Percentiles rank a stretch among this genome's conserved stretches.
These are phyloP conservation scores for Sarocladium strictum DNA, from an alignment of 2,329 filamentous ascomycete species.

Conservation along the genomic window DNA sequence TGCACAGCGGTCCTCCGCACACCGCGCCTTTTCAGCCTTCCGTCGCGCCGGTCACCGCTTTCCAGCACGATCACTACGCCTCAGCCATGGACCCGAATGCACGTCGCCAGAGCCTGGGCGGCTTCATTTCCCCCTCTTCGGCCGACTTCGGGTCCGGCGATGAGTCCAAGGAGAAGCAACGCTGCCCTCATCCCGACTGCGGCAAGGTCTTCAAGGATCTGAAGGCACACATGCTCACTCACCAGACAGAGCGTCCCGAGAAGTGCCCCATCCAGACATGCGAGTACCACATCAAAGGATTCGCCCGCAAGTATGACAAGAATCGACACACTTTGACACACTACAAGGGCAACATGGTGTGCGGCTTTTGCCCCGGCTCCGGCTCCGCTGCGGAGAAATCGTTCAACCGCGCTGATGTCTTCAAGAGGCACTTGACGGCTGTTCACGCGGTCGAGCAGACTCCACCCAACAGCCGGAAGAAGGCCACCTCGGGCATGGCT, in stretches of 20 bases:
- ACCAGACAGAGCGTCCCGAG: slow-evolving; percentile 83
- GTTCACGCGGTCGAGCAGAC: slow-evolving; percentile 92
- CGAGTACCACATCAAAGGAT: slow-evolving; percentile 88
- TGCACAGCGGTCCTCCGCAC: slow-evolving; percentile 23
- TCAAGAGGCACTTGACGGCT: slow-evolving; percentile 87
- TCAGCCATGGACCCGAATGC: slow-evolving; percentile 39
- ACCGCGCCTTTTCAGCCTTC: slow-evolving; percentile 41
- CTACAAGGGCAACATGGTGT: slow-evolving; percentile 97
- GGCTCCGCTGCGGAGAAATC: slow-evolving; percentile 88
- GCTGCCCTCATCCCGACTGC: slow-evolving; percentile 79
- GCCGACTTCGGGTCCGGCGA: slow-evolving; percentile 55
- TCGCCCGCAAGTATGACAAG: slow-evolving; percentile 94
- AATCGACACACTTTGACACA: slow-evolving; percentile 91
- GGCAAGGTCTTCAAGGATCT: slow-evolving; percentile 85
- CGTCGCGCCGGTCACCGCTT: slow-evolving; percentile 24
- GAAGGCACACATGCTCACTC: slow-evolving; percentile 91
- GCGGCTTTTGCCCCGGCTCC: slow-evolving; percentile 86
- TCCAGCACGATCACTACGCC: slow-evolving; percentile 47
- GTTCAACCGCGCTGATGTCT: slow-evolving; percentile 92
- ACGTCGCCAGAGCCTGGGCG: slow-evolving; percentile 62
- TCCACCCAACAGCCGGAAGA: slow-evolving; percentile 85
- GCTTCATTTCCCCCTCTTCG: slow-evolving; percentile 58
- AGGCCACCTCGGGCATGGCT: slow-evolving; percentile 33
- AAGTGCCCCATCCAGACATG: slow-evolving; percentile 91
- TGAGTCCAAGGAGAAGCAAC: slow-evolving; percentile 61